Evolutionary conservation across 345 rosid genomes (phyloP), one percentile per base, ranked within the genome.

Genomic region (Populus pruinosa): DNA sequence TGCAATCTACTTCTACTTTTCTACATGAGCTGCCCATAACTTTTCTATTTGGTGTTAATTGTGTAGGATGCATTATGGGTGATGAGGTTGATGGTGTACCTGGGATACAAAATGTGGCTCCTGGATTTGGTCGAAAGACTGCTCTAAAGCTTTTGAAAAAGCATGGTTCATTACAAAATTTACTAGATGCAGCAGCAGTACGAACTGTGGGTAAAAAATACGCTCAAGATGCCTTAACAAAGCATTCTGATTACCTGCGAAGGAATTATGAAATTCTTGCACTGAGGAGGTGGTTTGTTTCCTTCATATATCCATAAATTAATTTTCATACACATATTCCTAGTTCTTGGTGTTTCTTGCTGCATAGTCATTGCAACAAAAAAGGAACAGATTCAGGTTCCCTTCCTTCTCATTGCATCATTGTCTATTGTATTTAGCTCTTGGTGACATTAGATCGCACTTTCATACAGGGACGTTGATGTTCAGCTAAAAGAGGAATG

Each of bases 41-140:
- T 76, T 66, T 47, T 62, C 62, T 35, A n/a, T 43, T 31, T 12
- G 36, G 74, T 62, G 53, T 21, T 70, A 44, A 70, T 41, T 64
- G 49, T 80, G 73, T 74, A 93, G 97, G 98, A 81, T 91, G 94
- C 83, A 88, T 95, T 74, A 79, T 95, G 88, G 98, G 99, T 73
- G 98, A 93, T 78, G 90, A 91, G 76, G 93, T 90, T 81, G 99
- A 95, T 83, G 96, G 97, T 73, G 91, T 95, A 76, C 96, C 93
- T 8, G 97, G 98, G 72, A 87, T 95, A 81, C 98, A 92, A 80
- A 91, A 87, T 39, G 41, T 93, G 50, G 96, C 82, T 77, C 99
- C 97, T 21, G 94, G 88, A 69, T 95, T 95, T 88, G 99, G 98
- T 73, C 84, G 91, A 77, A 93, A 87, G 85, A 93, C 97, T 79